A percentile compares a stretch with the other conserved stretches of the same genome.
phyloP scores from a whole-genome alignment of 2,329 filamentous ascomycete species.

The Teratosphaeria pseudoeucalypti region DNA sequence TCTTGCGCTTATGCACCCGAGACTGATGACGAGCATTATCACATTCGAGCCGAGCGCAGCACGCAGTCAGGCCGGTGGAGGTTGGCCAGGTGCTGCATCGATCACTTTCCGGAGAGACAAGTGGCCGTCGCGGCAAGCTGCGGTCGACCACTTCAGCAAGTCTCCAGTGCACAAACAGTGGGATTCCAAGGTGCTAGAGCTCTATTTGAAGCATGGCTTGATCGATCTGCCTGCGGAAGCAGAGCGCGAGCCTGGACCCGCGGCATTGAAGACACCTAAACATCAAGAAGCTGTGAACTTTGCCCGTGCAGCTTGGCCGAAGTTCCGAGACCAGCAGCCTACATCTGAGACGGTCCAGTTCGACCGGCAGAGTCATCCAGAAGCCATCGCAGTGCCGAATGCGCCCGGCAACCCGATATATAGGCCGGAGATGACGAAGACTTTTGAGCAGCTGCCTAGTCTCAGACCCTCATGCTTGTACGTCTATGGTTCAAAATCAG shows the following conservation, averaged over 20 bases:
- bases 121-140: conserved; percentile 65
- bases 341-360: neutral
- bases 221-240: conserved; percentile 53
- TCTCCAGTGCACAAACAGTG: conserved; percentile 50
- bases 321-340: neutral
- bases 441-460: conserved; percentile 44
- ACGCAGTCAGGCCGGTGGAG: conserved; percentile 23
- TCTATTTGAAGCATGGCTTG: conserved; percentile 59
- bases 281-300: conserved; percentile 76
- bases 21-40: conserved; percentile 61
- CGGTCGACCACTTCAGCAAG: conserved; percentile 24
- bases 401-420: conserved; percentile 31
- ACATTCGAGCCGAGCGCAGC: conserved; percentile 70
- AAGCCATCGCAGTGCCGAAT: conserved; percentile 2
- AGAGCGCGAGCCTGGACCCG: conserved; percentile 37
- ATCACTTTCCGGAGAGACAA: conserved; percentile 56
- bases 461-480: conserved; percentile 55
- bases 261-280: conserved; percentile 66
- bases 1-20: conserved; percentile 64
- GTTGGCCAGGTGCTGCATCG: neutral
- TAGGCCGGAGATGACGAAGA: conserved; percentile 49
- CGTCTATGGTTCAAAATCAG: conserved; percentile 48
- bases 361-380: neutral
- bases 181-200: conserved; percentile 66
- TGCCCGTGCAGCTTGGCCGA: conserved; percentile 1